Conservation (phyloP, 1,284 basidiomycete genomes). For the Volvariella volvacea region DNA sequence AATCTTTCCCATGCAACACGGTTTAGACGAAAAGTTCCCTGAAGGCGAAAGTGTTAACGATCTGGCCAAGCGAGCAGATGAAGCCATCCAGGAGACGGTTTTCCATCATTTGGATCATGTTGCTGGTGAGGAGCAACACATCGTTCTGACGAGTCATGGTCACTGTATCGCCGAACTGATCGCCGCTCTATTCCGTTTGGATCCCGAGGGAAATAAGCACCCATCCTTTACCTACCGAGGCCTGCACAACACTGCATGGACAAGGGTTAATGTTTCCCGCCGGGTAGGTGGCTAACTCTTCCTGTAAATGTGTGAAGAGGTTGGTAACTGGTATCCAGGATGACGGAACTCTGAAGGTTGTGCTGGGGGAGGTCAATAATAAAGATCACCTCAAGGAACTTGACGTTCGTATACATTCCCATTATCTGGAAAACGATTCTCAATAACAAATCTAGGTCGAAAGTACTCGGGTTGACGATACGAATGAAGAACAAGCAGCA, state of each 20-base stretch:
- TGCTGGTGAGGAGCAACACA: slow-evolving; percentile 33
- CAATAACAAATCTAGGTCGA: too few species aligned
- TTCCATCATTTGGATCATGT: slow-evolving; percentile 46
- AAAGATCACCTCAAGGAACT: too few species aligned
- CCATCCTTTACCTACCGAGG: slow-evolving; percentile 34
- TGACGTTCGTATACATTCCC: too few species aligned
- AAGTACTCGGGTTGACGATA: too few species aligned
- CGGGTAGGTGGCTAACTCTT: slow-evolving; percentile 36
- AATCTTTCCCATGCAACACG: slow-evolving; percentile 42
- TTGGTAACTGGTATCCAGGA: too few species aligned
- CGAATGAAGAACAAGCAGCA: too few species aligned
- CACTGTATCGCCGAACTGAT: slow-evolving; percentile 63
- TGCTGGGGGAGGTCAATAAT: too few species aligned
- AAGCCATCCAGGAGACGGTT: slow-evolving; percentile 50
- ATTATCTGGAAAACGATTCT: too few species aligned
- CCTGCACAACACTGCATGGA: slow-evolving; percentile 61
- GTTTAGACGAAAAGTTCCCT: slow-evolving; percentile 50
- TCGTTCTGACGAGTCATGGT: slow-evolving; percentile 71
- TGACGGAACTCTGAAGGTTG: too few species aligned
- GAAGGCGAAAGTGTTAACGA: slow-evolving; percentile 68
- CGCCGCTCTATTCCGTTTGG: slow-evolving; percentile 40
- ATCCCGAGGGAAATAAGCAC: slow-evolving; percentile 28
- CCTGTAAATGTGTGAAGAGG: too few species aligned
- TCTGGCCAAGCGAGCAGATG: slow-evolving; percentile 46
- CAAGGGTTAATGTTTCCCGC: slow-evolving; percentile 39